A percentile compares a stretch with the other conserved stretches of the same genome.
Conservation (phyloP, 2,329 filamentous ascomycete genomes). For the Colletotrichum liriopes region DNA sequence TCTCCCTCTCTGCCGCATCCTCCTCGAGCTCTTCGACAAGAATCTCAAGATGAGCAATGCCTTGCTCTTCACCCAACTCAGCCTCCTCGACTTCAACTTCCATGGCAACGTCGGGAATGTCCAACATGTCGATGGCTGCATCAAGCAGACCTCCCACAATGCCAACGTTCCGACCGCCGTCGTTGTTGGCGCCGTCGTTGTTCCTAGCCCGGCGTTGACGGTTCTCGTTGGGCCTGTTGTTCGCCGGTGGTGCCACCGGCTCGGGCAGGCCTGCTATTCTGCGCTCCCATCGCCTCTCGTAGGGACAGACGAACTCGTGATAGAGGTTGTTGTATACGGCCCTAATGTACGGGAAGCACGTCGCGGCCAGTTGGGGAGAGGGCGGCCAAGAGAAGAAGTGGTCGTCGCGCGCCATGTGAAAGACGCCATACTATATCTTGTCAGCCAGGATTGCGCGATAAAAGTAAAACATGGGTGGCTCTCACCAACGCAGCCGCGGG, state of each 20-base stretch:
- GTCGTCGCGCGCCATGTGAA: conserved; percentile 61
- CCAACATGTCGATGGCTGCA: conserved; percentile 44
- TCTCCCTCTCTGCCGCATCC: conserved; percentile 42
- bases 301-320: conserved; percentile 60
- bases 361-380: conserved; percentile 64
- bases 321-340: conserved; percentile 64
- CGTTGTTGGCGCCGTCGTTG: conserved; percentile 40
- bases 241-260: conserved; percentile 23
- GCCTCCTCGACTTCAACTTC: conserved; percentile 44
- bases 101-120: conserved; percentile 46
- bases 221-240: conserved; percentile 23
- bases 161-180: conserved; percentile 32
- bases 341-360: conserved; percentile 62
- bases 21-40: conserved; percentile 55
- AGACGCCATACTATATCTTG: conserved; percentile 61
- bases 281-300: conserved; percentile 66
- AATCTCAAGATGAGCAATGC: conserved; percentile 12
- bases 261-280: conserved; percentile 58
- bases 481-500: conserved; percentile 61
- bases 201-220: conserved; percentile 23
- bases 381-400: conserved; percentile 69
- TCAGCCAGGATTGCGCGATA: conserved; percentile 22
- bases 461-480: neutral
- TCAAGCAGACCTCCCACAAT: conserved; percentile 46
- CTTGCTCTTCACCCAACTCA: conserved; percentile 57